Evolutionary conservation across 2,329 filamentous ascomycete genomes (phyloP).

Genomic region (Aspergillus alliaceus): DNA sequence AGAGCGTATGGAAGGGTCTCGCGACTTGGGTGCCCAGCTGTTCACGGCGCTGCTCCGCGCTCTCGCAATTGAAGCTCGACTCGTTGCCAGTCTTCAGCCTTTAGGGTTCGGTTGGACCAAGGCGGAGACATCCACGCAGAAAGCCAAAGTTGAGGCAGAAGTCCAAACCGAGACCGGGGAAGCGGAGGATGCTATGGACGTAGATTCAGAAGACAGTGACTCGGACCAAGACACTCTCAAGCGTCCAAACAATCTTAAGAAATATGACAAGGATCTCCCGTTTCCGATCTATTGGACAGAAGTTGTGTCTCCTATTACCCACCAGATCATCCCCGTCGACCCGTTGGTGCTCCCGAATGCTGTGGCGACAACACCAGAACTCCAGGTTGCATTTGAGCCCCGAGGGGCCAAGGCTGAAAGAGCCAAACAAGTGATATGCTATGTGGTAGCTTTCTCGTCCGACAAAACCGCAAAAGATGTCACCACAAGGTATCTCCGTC

Average conservation of each 20-base stretch:
- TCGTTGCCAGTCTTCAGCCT: conserved; percentile 83
- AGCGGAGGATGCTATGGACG: conserved; percentile 17
- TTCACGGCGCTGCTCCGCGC: conserved; percentile 84
- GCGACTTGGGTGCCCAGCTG: conserved; percentile 84
- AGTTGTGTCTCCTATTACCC: conserved; percentile 76
- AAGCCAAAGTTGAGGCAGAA: conserved; percentile 17
- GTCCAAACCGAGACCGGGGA: conserved; percentile 7
- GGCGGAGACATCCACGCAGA: conserved; percentile 69
- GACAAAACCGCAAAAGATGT: conserved; percentile 94
- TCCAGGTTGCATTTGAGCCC: conserved; percentile 75
- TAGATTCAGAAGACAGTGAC: conserved; percentile 21
- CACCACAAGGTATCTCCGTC: conserved; percentile 84
- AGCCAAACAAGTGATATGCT: conserved; percentile 84
- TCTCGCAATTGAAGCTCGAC: conserved; percentile 75
- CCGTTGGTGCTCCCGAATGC: conserved; percentile 65
- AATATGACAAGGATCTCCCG: conserved; percentile 72
- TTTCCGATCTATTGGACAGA: conserved; percentile 95
- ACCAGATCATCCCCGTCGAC: conserved; percentile 78
- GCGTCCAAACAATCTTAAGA: conserved; percentile 47
- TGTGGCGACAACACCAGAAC: conserved; percentile 70
- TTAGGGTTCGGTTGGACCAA: conserved; percentile 90
- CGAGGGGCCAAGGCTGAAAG: conserved; percentile 80
- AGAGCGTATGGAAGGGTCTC: conserved; percentile 71
- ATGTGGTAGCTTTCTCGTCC: conserved; percentile 76
- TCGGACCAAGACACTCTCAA: conserved; percentile 20